Conservation (phyloP, 2,329 filamentous ascomycete genomes). For the Ciborinia camelliae region DNA sequence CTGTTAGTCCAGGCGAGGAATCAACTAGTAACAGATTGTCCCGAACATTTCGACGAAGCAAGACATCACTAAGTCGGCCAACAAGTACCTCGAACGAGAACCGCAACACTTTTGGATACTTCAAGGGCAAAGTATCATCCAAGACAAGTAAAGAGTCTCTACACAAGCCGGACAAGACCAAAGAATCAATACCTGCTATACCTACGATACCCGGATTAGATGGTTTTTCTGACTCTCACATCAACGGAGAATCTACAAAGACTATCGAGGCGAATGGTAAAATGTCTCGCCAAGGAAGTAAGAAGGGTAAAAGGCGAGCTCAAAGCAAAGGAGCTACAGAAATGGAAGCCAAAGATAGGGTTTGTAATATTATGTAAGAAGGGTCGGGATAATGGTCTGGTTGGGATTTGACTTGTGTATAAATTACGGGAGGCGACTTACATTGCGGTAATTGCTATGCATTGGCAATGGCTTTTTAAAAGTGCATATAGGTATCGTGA, state of each 20-base stretch:
- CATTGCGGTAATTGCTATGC: constrained; percentile 1
- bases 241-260: constrained; percentile 11
- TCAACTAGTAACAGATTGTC: constrained; percentile 53
- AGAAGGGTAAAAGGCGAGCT: constrained; percentile 26
- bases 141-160: constrained; percentile 35
- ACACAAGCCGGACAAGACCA: constrained; percentile 21
- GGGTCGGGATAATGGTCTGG: neutral
- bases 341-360: constrained; percentile 40
- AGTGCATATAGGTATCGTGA: neutral
- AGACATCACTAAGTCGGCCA: constrained; percentile 51
- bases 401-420: neutral
- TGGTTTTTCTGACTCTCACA: constrained; percentile 19
- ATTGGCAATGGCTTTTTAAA: constrained; percentile 1
- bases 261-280: neutral
- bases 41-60: constrained; percentile 55
- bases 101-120: constrained; percentile 52
- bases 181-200: neutral
- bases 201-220: constrained; percentile 13
- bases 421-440: neutral
- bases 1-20: constrained; percentile 51
- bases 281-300: constrained; percentile 16
- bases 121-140: constrained; percentile 45
- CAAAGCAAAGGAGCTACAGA: constrained; percentile 30
- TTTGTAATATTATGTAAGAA: constrained; percentile 48
- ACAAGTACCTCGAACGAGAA: constrained; percentile 57